These are phyloP conservation scores for Trichoderma asperellum DNA, from an alignment of 2,329 filamentous ascomycete genomes.

Conservation along the genomic window DNA sequence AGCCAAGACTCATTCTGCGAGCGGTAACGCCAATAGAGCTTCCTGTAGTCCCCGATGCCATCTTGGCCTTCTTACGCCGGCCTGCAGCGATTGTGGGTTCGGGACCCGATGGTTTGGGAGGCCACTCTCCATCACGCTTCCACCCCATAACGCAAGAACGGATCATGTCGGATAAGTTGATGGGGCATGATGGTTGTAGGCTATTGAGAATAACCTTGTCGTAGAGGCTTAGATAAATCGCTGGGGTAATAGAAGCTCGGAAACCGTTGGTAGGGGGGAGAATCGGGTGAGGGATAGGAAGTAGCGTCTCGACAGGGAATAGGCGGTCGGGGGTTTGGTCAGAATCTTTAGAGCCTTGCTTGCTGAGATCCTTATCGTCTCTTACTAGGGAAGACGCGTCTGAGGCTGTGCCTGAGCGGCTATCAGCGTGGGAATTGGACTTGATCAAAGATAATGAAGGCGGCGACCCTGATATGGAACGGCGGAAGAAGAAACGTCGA, in stretches of 20 bases:
- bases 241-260: constrained; percentile 73
- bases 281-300: constrained; percentile 75
- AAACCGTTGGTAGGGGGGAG: constrained; percentile 75
- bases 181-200: constrained; percentile 81
- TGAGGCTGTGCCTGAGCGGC: constrained; percentile 46
- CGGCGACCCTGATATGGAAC: constrained; percentile 49
- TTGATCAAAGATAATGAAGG: constrained; percentile 35
- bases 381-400: constrained; percentile 50
- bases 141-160: constrained; percentile 83
- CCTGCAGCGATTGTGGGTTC: constrained; percentile 42
- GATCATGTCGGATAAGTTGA: constrained; percentile 83
- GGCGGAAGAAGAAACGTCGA: constrained; percentile 56
- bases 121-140: constrained; percentile 94
- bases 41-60: constrained; percentile 29
- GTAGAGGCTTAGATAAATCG: constrained; percentile 81
- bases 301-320: constrained; percentile 60
- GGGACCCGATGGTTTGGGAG: constrained; percentile 58
- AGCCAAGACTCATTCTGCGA: constrained; percentile 53
- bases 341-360: constrained; percentile 42
- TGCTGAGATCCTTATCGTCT: constrained; percentile 42
- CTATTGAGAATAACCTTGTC: constrained; percentile 82
- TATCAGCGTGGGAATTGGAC: constrained; percentile 32
- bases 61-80: constrained; percentile 47
- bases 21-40: constrained; percentile 39
- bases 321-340: constrained; percentile 35